Base-by-base conservation (phyloP, 768 basidiomycete genomes). In the Termitomyces titanicus region DNA sequence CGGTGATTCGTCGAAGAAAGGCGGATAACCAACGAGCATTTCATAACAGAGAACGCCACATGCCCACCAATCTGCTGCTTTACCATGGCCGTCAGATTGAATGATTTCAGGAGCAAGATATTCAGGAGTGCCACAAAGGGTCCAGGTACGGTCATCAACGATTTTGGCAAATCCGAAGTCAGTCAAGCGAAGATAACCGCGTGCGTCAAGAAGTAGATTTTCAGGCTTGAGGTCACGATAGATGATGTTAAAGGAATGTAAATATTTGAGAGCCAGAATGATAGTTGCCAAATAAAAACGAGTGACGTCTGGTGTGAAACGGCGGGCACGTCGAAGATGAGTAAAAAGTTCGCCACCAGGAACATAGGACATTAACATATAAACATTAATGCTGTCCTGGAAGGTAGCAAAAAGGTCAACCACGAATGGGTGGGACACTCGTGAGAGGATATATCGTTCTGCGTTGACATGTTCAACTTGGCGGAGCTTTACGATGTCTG, bases 41-140 rank as follows among this genome's bases (percentile, higher is more conserved):
- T 99, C 97, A 69, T 96, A 99, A 69, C 92, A 93, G 34, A 99
- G 78, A 44, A 98, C 91, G 18, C 97, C 97, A 64, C 94, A 89
- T 9, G 97, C 96, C 97, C 97, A 99, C 94, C 94, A 99, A 68
- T 99, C 96, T 6, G 94, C 95, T 9, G 95, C 94, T 70, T 97
- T 96, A 11, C 94, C 94, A 70, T 99, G 97, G 11, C 97, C 97
- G 59, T 96, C 94, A 6, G 92, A 94, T 65, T 96, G 89, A 55
- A 99, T 97, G 55, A 99, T 97, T 72, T 99, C 97, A 18, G 97
- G 97, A 3, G 97, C 96, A 35, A 99, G 85, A 68, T 99, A 98
- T 72, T 95, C 93, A 18, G 94, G 93, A 10, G 93, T 96, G 34
- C 93, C 93, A 64, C 97, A 99, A 31, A 99, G 79, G 7, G 97